phyloP scores from a whole-genome alignment of 2,329 filamentous ascomycete species.

The Stachybotrys elegans region DNA sequence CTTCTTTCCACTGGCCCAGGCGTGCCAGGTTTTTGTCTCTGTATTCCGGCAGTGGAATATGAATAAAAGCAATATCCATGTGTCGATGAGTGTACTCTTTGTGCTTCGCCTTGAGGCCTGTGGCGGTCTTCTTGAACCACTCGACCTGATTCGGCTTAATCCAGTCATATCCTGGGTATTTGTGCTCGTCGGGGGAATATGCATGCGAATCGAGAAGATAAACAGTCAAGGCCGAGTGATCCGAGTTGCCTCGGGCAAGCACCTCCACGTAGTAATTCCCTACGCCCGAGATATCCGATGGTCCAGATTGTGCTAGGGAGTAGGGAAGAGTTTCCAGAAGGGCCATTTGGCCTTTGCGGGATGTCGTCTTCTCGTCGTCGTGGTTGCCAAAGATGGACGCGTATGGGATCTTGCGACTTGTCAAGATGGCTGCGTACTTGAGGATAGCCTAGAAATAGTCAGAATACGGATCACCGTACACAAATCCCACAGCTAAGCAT shows the following conservation, averaged over 20 bases:
- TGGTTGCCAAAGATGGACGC: constrained; percentile 96
- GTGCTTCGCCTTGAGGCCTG: constrained; percentile 70
- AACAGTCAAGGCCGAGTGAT: constrained; percentile 88
- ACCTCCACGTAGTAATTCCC: constrained; percentile 95
- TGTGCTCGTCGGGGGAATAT: constrained; percentile 83
- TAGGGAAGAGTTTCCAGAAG: constrained; percentile 83
- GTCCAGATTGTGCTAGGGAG: constrained; percentile 80
- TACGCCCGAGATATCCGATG: constrained; percentile 78
- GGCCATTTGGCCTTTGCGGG: constrained; percentile 74
- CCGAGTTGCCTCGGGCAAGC: constrained; percentile 69
- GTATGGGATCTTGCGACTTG: constrained; percentile 85
- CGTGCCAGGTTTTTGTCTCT: constrained; percentile 53
- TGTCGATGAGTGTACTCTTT: constrained; percentile 85
- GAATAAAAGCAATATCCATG: constrained; percentile 94
- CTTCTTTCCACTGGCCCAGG: constrained; percentile 70
- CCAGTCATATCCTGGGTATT: constrained; percentile 95
- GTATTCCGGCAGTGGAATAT: constrained; percentile 94
- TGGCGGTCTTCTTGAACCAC: constrained; percentile 83
- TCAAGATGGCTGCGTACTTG: constrained; percentile 82
- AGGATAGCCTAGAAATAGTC: constrained; percentile 66
- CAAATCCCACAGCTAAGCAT: too few species aligned
- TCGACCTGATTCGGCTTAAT: constrained; percentile 89
- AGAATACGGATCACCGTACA: too few species aligned
- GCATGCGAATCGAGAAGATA: constrained; percentile 92
- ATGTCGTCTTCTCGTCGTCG: constrained; percentile 83